Evolutionary conservation across 306 rosid genomes (phyloP).

Genomic region (Dalbergia cultrata): DNA sequence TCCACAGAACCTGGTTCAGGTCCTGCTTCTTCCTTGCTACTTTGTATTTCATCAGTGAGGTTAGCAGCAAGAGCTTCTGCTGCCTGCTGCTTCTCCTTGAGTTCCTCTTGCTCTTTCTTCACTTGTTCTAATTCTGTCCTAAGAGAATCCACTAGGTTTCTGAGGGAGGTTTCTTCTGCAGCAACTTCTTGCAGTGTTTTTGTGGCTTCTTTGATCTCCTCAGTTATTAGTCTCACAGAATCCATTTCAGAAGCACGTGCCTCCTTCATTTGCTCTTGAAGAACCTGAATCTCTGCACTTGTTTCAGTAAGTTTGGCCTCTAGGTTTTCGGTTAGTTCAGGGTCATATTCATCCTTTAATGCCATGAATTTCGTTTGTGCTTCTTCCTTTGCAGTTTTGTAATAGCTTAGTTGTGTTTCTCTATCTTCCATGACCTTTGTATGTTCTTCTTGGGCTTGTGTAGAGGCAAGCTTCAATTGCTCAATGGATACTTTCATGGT

Average conservation of each 20-base stretch:
- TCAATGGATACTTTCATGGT: conserved; percentile 66
- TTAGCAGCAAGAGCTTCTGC: conserved; percentile 52
- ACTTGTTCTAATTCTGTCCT: conserved; percentile 67
- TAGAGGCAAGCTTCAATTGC: conserved; percentile 60
- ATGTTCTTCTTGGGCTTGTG: conserved; percentile 61
- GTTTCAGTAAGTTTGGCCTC: conserved; percentile 69
- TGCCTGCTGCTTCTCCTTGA: conserved; percentile 53
- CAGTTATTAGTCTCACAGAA: conserved; percentile 56
- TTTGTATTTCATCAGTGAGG: conserved; percentile 44
- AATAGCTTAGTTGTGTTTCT: conserved; percentile 48
- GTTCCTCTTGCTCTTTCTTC: conserved; percentile 57
- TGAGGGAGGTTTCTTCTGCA: conserved; percentile 72
- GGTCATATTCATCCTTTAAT: conserved; percentile 64
- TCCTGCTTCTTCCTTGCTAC: conserved; percentile 41
- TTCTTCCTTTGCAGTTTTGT: conserved; percentile 57
- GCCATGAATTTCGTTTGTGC: conserved; percentile 53
- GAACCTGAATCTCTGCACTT: conserved; percentile 61
- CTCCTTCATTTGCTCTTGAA: conserved; percentile 66
- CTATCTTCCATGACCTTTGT: conserved; percentile 54
- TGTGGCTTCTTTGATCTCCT: conserved; percentile 75
- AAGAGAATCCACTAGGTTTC: conserved; percentile 55
- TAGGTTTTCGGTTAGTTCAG: conserved; percentile 48
- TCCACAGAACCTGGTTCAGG: conserved; percentile 24
- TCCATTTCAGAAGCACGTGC: conserved; percentile 71
- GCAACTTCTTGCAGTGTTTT: conserved; percentile 61